phyloP scores from a whole-genome alignment of 495 filamentous ascomycete genomes.

The Xanthoparmelia taractica region DNA sequence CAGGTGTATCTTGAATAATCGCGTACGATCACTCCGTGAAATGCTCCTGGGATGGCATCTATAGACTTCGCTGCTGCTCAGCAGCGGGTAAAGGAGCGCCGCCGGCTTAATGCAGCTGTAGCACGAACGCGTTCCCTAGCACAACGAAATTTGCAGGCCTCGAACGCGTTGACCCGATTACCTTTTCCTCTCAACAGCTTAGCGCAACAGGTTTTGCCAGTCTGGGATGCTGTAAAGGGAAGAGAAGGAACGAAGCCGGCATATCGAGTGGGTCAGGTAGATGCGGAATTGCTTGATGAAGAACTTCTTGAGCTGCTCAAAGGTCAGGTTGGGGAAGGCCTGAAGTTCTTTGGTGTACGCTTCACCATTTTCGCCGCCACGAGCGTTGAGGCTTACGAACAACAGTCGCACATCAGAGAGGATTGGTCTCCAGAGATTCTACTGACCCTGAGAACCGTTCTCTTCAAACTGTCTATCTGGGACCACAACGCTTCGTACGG shows the following conservation, averaged over 20 bases:
- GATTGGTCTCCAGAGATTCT: slow-evolving; percentile 84
- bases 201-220: slow-evolving; percentile 45
- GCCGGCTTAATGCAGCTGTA: slow-evolving; percentile 60
- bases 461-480: slow-evolving; percentile 96
- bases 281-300: slow-evolving; percentile 91
- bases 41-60: slow-evolving; percentile 56
- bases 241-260: slow-evolving; percentile 73
- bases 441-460: slow-evolving; percentile 62
- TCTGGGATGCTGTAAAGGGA: slow-evolving; percentile 66
- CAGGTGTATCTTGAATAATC: not conserved
- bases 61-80: slow-evolving; percentile 80
- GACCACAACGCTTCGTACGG: slow-evolving; percentile 94
- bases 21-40: not conserved
- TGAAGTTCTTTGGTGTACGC: slow-evolving; percentile 75
- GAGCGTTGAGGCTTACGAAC: not conserved
- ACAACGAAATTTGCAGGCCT: slow-evolving; percentile 37
- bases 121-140: slow-evolving; percentile 47
- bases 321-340: slow-evolving; percentile 76
- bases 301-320: slow-evolving; percentile 81
- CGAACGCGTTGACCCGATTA: slow-evolving; percentile 40
- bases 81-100: slow-evolving; percentile 70
- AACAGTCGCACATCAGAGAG: slow-evolving; percentile 55
- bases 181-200: slow-evolving; percentile 59
- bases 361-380: not conserved
- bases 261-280: slow-evolving; percentile 92